Percentiles rank a stretch among this genome's conserved stretches.
Evolutionary conservation across 164 flowering plant genomes (phyloP).

Genomic region (Tetracentron sinense): DNA sequence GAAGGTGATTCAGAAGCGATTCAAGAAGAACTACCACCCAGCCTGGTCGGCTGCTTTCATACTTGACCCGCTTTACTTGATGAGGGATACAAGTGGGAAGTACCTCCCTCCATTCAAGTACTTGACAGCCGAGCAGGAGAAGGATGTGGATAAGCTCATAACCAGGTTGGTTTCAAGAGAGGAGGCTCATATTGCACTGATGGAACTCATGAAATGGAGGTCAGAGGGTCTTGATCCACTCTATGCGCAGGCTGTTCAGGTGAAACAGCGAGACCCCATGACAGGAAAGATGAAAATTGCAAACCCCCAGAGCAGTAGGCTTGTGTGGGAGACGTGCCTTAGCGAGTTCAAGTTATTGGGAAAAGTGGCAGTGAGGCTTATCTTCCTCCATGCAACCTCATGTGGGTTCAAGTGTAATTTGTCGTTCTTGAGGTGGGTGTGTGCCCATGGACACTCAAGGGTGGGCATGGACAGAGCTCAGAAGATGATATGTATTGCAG

Average conservation of each 20-base stretch:
- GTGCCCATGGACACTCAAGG: slow-evolving; percentile 54
- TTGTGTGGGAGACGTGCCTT: slow-evolving; percentile 94
- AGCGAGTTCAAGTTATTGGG: slow-evolving; percentile 80
- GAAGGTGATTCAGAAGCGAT: slow-evolving; percentile 67
- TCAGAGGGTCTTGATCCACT: slow-evolving; percentile 97
- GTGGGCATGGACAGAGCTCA: slow-evolving; percentile 71
- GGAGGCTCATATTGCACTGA: slow-evolving; percentile 89
- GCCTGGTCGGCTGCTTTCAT: slow-evolving; percentile 98
- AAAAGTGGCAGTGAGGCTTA: slow-evolving; percentile 90
- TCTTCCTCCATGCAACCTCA: slow-evolving; percentile 88
- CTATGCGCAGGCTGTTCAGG: slow-evolving; percentile 94
- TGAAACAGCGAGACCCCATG: slow-evolving; percentile 77
- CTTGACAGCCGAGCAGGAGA: slow-evolving; percentile 83
- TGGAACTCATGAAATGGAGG: slow-evolving; percentile 99
- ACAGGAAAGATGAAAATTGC: slow-evolving; percentile 90
- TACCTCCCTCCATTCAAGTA: slow-evolving; percentile 94
- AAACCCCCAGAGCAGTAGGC: slow-evolving; percentile 93
- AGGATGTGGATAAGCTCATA: slow-evolving; percentile 86
- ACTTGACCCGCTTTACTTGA: slow-evolving; percentile 85
- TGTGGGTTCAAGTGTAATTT: slow-evolving; percentile 80
- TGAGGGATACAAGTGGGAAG: slow-evolving; percentile 77
- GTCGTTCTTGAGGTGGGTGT: slow-evolving; percentile 72
- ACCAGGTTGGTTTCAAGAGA: slow-evolving; percentile 88
- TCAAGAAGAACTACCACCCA: slow-evolving; percentile 91
- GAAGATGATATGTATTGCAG: slow-evolving; percentile 86